Percentiles rank a stretch among this genome's conserved stretches.
phyloP scores from a whole-genome alignment of 176 grass and related monocot genomes.

The Typha latifolia region DNA sequence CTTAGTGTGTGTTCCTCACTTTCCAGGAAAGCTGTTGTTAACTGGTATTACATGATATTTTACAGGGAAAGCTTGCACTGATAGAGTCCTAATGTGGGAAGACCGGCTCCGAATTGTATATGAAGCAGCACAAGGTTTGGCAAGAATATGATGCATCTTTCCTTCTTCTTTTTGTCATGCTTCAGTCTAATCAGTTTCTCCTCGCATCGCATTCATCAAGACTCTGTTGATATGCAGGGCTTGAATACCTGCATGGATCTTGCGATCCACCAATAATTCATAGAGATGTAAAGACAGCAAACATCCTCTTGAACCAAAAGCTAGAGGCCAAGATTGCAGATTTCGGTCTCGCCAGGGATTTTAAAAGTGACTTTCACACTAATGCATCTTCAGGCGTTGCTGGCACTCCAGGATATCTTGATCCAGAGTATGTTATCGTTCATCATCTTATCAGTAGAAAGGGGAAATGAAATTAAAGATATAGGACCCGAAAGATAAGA shows the following conservation, averaged over 20 bases:
- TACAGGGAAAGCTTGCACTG: not conserved
- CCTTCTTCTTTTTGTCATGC: not conserved
- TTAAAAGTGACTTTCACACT: not conserved
- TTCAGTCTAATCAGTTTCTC: not conserved
- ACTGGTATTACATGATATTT: not conserved
- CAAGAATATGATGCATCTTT: not conserved
- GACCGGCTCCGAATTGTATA: conserved; percentile 11
- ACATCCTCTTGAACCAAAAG: conserved; percentile 31
- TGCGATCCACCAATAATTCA: conserved; percentile 32
- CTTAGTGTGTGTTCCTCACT: too few relatives aligned
- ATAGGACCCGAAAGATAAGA: too few relatives aligned
- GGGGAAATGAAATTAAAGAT: too few relatives aligned
- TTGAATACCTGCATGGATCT: conserved; percentile 42
- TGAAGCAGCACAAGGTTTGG: conserved; percentile 17
- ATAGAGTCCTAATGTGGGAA: conserved; percentile 13
- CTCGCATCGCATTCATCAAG: not conserved
- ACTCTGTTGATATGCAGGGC: conserved; percentile 8
- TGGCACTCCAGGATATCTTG: conserved; percentile 33
- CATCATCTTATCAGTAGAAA: too few relatives aligned
- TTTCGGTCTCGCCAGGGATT: conserved; percentile 33
- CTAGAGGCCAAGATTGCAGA: conserved; percentile 34
- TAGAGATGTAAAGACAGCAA: conserved; percentile 41
- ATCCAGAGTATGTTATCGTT: conserved; percentile 33
- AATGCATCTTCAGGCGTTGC: conserved; percentile 5
- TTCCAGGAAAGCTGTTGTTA: too few relatives aligned